phyloP scores from a whole-genome alignment of 352 stramenopile species.

The Pythium aphanidermatum region DNA sequence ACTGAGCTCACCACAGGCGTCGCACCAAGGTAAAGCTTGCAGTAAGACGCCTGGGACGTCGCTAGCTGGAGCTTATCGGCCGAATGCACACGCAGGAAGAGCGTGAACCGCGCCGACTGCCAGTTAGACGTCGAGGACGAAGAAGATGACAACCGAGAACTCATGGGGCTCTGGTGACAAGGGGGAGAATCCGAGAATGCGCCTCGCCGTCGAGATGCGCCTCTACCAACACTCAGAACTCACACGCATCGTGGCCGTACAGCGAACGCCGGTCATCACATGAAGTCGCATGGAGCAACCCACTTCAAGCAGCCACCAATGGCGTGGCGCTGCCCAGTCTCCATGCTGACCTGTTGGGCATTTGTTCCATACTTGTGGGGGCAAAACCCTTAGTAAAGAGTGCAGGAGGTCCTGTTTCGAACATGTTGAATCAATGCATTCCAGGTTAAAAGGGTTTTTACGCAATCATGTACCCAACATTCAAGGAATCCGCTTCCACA shows the following conservation, averaged over 20 bases:
- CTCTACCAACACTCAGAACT: no score
- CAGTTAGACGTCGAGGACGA: constrained; percentile 15
- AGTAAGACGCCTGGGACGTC: constrained; percentile 45
- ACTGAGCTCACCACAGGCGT: constrained; percentile 34
- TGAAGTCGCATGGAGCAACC: no score
- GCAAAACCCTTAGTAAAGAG: no score
- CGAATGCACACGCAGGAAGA: constrained; percentile 67
- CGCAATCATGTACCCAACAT: background rate
- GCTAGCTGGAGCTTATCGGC: constrained; percentile 34
- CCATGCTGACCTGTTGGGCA: no score
- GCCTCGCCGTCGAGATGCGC: no score
- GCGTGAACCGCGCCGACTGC: constrained; percentile 30
- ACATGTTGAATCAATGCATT: no score
- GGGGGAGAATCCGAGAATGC: background rate
- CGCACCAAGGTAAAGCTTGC: constrained; percentile 66
- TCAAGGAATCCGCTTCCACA: background rate
- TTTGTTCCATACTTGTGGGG: no score
- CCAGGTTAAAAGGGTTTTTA: background rate
- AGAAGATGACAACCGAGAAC: constrained; percentile 5
- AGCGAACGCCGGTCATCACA: no score
- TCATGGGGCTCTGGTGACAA: background rate
- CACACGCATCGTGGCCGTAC: no score
- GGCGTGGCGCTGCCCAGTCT: no score
- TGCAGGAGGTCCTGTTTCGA: no score
- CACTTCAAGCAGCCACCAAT: no score